These are phyloP conservation scores for Quercus berberidifolia DNA, from an alignment of 306 rosid species.

Conservation along the genomic window DNA sequence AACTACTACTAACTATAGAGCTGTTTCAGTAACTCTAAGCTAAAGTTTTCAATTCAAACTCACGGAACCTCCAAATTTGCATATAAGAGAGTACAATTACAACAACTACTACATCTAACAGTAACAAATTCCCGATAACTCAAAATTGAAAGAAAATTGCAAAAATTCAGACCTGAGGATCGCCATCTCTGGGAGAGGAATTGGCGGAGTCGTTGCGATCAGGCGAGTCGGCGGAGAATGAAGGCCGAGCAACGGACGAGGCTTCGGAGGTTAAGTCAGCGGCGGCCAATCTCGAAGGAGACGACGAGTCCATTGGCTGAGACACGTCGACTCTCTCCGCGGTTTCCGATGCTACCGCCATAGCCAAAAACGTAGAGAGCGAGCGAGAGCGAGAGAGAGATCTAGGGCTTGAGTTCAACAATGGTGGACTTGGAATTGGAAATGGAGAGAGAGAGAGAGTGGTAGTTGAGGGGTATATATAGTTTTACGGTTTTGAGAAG, in stretches of 20 bases:
- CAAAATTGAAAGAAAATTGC: neutral
- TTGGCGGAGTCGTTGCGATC: constrained; percentile 43
- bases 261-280: constrained; percentile 18
- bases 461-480: neutral
- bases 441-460: neutral
- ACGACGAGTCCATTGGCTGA: constrained; percentile 32
- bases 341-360: constrained; percentile 28
- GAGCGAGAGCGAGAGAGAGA: constrained; percentile 4
- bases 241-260: constrained; percentile 15
- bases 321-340: constrained; percentile 36
- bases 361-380: constrained; percentile 27
- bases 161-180: constrained; percentile 42
- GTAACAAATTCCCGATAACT: no score
- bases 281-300: constrained; percentile 40
- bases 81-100: neutral
- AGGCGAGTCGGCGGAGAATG: constrained; percentile 20
- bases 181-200: constrained; percentile 51
- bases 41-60: neutral
- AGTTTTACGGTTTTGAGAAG: neutral
- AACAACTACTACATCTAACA: no score
- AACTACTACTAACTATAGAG: neutral
- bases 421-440: neutral
- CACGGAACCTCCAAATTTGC: neutral
- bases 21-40: neutral
- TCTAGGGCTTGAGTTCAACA: neutral